These are phyloP conservation scores for Metschnikowia gelsemii DNA, from an alignment of 805 yeast species.

Conservation along the genomic window DNA sequence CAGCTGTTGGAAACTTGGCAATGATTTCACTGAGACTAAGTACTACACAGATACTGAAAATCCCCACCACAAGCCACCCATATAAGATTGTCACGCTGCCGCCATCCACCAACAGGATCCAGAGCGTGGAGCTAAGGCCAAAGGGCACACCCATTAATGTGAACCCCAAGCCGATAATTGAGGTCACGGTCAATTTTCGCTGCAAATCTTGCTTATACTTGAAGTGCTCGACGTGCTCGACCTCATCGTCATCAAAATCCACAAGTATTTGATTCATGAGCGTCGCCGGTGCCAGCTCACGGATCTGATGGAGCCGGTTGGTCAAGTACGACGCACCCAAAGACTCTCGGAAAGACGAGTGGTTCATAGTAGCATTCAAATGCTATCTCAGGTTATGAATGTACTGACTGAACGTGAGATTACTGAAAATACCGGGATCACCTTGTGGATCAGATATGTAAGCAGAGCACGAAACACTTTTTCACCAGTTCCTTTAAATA, in stretches of 20 bases:
- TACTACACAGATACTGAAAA: conserved; percentile 64
- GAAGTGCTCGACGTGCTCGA: conserved; percentile 66
- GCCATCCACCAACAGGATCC: conserved; percentile 71
- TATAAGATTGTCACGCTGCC: conserved; percentile 73
- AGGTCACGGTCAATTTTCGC: conserved; percentile 63
- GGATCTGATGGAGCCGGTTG: conserved; percentile 14
- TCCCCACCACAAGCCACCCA: conserved; percentile 69
- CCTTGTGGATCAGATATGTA: too few species aligned
- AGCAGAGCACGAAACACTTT: too few species aligned
- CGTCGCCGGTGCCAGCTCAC: conserved; percentile 22
- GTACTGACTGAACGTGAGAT: too few species aligned
- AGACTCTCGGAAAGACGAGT: conserved; percentile 9
- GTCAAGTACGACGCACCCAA: conserved; percentile 13
- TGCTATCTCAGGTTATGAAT: background rate
- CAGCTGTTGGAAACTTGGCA: conserved; percentile 74
- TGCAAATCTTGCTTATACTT: conserved; percentile 70
- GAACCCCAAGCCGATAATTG: conserved; percentile 76
- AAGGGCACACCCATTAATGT: conserved; percentile 81
- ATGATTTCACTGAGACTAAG: conserved; percentile 74
- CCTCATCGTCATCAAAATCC: conserved; percentile 42
- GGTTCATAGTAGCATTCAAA: conserved; percentile 5
- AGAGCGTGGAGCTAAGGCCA: conserved; percentile 71
- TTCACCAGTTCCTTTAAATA: too few species aligned
- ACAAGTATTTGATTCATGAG: conserved; percentile 15
- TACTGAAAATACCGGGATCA: too few species aligned